phyloP scores from a whole-genome alignment of 2,329 filamentous ascomycete species.

The Aureobasidium lini region DNA sequence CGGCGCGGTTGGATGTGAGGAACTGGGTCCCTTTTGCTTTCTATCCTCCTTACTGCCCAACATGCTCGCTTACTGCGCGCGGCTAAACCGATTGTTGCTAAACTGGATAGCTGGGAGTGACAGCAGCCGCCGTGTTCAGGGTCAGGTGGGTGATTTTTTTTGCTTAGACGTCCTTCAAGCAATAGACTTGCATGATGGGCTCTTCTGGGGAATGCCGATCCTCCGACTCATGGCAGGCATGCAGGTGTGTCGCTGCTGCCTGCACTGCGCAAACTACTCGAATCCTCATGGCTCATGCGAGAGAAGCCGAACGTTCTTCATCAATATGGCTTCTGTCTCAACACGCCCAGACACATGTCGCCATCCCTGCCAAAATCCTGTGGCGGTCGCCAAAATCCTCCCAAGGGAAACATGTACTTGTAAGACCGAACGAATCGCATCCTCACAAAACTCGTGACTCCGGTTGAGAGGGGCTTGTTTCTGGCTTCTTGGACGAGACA shows the following conservation, averaged over 20 bases:
- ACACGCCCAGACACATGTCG: background rate
- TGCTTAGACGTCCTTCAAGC: background rate
- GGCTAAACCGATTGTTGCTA: background rate
- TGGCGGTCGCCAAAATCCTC: background rate
- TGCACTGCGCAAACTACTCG: background rate
- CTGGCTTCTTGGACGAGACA: background rate
- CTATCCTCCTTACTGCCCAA: background rate
- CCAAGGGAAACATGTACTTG: background rate
- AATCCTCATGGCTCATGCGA: background rate
- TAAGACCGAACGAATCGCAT: background rate
- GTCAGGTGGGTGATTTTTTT: background rate
- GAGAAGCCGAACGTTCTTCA: background rate
- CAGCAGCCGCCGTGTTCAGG: background rate
- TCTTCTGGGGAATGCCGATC: background rate
- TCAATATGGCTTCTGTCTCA: background rate
- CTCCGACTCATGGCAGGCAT: conserved; percentile 6
- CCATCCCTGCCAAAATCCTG: background rate
- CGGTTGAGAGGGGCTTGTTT: background rate
- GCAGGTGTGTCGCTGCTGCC: conserved; percentile 6
- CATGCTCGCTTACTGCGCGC: conserved; percentile 3
- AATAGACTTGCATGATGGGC: background rate
- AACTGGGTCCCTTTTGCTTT: background rate
- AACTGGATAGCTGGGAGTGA: background rate
- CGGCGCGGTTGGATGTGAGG: background rate
- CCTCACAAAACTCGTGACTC: background rate